These are phyloP conservation scores for Leccinum subspadiceum DNA, from an alignment of 1,284 basidiomycete genomes.

Conservation along the genomic window DNA sequence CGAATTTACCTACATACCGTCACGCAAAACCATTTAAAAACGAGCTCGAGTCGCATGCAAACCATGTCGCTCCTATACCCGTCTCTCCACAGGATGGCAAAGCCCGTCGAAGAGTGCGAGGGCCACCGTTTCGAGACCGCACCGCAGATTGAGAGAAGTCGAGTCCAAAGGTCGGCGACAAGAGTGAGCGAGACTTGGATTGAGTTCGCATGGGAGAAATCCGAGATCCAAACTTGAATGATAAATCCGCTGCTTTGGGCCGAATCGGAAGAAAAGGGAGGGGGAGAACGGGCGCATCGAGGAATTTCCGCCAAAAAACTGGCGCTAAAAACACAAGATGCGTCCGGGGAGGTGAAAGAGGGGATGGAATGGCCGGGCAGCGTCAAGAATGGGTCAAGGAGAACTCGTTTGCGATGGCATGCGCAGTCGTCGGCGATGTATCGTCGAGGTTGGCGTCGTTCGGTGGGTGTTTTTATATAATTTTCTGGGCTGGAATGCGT, in stretches of 20 bases:
- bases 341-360: neutral
- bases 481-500: neutral
- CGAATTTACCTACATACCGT: neutral
- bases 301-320: constrained; percentile 5
- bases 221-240: neutral
- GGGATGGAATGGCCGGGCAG: neutral
- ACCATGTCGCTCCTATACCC: neutral
- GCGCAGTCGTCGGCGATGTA: neutral
- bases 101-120: neutral
- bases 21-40: neutral
- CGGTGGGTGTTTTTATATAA: constrained; percentile 4
- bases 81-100: neutral
- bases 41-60: neutral
- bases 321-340: constrained; percentile 11
- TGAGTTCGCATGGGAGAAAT: neutral
- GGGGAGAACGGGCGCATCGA: constrained; percentile 1
- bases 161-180: neutral
- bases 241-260: neutral
- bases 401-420: neutral
- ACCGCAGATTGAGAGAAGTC: neutral
- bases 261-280: neutral
- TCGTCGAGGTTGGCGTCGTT: neutral
- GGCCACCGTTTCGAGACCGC: neutral
- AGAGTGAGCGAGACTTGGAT: neutral
- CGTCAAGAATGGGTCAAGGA: neutral